Base-by-base conservation (phyloP, 2,329 filamentous ascomycete species). In the Botrytis sinoallii region DNA sequence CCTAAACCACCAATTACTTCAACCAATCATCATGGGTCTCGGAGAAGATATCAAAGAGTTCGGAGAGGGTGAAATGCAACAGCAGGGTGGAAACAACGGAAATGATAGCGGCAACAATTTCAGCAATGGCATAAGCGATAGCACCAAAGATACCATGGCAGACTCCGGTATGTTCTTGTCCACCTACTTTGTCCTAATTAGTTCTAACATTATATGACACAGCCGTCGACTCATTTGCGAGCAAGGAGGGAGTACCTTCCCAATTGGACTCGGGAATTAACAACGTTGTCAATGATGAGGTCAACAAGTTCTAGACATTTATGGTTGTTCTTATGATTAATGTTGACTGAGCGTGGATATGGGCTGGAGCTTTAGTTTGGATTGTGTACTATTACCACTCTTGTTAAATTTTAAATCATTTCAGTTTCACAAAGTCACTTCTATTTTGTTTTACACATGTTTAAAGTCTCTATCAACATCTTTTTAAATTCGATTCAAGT, bases 201-300 rank as follows among this genome's bases (percentile, higher is more conserved):
- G 25, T 44, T 4, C 42, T 44, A 38, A 67, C 22, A 29, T 25
- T 32, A 32, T 18, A 59, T 16, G 3, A 48, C n/a, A 48, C 40
- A 82, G 81, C 77, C 40, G 71, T 82, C 74, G 81, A 82, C 61
- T 75, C 78, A 44, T 78, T 81, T 40, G 81, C 81, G 20, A 75
- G 75, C 70, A 81, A 81, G 76, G 82, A 82, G 73, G 82, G 80
- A 25, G 6, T 82, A 5, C 77, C 81, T 3, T 78, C 81, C 35
- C 78, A 76, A 18, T 16, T 79, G 1, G 80, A 82, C 72, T 80
- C 81, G 3, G 80, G 80, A 75, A 76, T 83, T 1, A 72, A 74
- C 46, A 74, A 59, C 42, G 14, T 66, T 38, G 59, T 71, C 29
- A 66, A 71, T 38, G 64, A 72, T 18, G 69, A 66, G 14, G n/a